These are phyloP conservation scores for Fusarium luffae DNA, from an alignment of 2,329 filamentous ascomycete species.

Conservation along the genomic window DNA sequence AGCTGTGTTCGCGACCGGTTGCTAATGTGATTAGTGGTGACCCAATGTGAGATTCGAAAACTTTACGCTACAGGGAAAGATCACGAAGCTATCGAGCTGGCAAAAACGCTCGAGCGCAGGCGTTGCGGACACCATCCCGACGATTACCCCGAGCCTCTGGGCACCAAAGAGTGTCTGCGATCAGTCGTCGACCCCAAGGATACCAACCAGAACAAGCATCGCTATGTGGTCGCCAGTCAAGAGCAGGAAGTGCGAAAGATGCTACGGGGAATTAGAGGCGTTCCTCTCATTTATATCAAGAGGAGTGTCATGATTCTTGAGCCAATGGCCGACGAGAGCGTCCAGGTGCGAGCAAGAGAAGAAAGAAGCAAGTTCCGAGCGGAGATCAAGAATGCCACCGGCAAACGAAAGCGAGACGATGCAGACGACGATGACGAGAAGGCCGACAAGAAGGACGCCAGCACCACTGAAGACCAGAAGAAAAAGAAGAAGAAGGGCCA, in stretches of 20 bases:
- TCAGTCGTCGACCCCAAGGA: slow-evolving; percentile 83
- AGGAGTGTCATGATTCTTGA: slow-evolving; percentile 78
- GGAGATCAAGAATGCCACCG: slow-evolving; percentile 67
- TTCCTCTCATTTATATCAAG: slow-evolving; percentile 82
- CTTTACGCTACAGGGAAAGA: slow-evolving; percentile 73
- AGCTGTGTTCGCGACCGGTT: not conserved
- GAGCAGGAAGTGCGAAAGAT: slow-evolving; percentile 70
- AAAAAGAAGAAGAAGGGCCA: slow-evolving; percentile 68
- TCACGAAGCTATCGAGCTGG: slow-evolving; percentile 73
- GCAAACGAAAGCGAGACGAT: slow-evolving; percentile 64
- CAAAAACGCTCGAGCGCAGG: slow-evolving; percentile 79
- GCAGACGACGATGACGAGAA: slow-evolving; percentile 51
- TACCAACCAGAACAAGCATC: slow-evolving; percentile 77
- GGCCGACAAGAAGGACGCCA: slow-evolving; percentile 24
- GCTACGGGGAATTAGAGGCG: slow-evolving; percentile 75
- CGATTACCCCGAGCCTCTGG: slow-evolving; percentile 76
- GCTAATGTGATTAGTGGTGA: slow-evolving; percentile 70
- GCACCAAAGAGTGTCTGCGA: slow-evolving; percentile 74
- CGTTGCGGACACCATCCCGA: slow-evolving; percentile 82
- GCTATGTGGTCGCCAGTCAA: slow-evolving; percentile 82
- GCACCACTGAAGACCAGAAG: slow-evolving; percentile 31
- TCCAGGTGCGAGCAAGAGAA: slow-evolving; percentile 71
- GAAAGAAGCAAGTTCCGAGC: slow-evolving; percentile 80
- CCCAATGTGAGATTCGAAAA: slow-evolving; percentile 83
- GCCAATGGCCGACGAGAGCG: slow-evolving; percentile 77